These are phyloP conservation scores for Setaria italica DNA, from an alignment of 202 grass and related monocot genomes.

Conservation along the genomic window DNA sequence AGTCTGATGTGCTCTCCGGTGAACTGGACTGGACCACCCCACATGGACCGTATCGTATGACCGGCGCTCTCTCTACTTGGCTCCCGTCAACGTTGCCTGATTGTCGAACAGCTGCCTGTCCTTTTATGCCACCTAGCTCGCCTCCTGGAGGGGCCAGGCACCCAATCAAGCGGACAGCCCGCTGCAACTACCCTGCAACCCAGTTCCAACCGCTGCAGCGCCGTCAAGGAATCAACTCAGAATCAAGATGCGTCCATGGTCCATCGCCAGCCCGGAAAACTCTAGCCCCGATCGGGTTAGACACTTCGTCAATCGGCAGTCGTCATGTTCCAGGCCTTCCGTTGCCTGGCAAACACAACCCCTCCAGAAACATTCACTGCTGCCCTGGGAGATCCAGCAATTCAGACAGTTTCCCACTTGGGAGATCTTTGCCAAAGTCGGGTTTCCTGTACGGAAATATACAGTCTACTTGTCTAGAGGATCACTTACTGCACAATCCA, in stretches of 20 bases:
- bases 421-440: not conserved
- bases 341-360: too few species aligned
- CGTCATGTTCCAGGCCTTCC: too few species aligned
- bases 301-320: too few species aligned
- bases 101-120: conserved; percentile 2
- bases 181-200: not conserved
- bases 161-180: not conserved
- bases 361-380: too few species aligned
- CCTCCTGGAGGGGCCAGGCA: not conserved
- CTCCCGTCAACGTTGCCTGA: not conserved
- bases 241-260: too few species aligned
- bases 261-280: too few species aligned
- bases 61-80: not conserved
- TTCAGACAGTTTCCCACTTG: not conserved
- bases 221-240: not conserved
- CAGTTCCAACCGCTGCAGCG: not conserved
- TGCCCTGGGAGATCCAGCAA: too few species aligned
- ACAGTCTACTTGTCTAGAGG: not conserved
- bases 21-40: not conserved
- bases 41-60: not conserved
- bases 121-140: not conserved
- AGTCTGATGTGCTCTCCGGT: not conserved
- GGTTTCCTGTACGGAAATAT: not conserved
- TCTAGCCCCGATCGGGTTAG: too few species aligned
- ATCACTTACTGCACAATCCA: not conserved